A percentile compares a stretch with the other conserved stretches of the same genome.
phyloP scores from a whole-genome alignment of 345 rosid genomes.

The Bruguiera sexangula region DNA sequence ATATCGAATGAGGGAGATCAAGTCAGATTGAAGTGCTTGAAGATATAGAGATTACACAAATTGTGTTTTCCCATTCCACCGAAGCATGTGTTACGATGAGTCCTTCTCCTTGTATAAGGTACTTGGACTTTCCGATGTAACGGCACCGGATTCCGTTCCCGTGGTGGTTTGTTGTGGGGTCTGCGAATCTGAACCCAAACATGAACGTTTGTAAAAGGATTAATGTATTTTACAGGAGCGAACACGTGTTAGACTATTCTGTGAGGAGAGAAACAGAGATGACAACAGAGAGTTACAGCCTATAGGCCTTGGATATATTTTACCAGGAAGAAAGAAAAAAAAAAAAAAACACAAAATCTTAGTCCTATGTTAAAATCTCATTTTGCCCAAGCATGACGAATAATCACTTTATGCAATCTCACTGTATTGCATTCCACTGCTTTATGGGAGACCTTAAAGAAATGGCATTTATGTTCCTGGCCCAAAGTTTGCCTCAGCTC shows the following conservation, averaged over 20 bases:
- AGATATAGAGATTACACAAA: slow-evolving; percentile 51
- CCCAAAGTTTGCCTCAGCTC: no score
- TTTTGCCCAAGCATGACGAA: no score
- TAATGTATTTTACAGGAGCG: no score
- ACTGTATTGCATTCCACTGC: no score
- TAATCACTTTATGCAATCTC: no score
- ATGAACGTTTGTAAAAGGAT: background rate
- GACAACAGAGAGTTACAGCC: background rate
- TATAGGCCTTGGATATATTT: background rate
- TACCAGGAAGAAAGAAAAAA: no score
- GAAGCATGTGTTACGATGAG: slow-evolving; percentile 4
- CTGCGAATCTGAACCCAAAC: slow-evolving; percentile 43
- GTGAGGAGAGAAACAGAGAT: no score
- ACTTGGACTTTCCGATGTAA: slow-evolving; percentile 44
- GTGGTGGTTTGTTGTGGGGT: slow-evolving; percentile 39
- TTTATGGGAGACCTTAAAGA: no score
- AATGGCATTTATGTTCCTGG: no score
- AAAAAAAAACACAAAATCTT: no score
- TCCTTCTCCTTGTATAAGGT: slow-evolving; percentile 17
- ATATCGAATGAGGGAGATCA: slow-evolving; percentile 2
- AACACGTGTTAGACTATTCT: no score
- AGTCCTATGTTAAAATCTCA: no score
- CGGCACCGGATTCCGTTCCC: slow-evolving; percentile 38
- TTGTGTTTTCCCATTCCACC: slow-evolving; percentile 3
- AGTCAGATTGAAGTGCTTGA: slow-evolving; percentile 7